Conservation (phyloP, 805 yeast species). For the Myxozyma mucilagina region DNA sequence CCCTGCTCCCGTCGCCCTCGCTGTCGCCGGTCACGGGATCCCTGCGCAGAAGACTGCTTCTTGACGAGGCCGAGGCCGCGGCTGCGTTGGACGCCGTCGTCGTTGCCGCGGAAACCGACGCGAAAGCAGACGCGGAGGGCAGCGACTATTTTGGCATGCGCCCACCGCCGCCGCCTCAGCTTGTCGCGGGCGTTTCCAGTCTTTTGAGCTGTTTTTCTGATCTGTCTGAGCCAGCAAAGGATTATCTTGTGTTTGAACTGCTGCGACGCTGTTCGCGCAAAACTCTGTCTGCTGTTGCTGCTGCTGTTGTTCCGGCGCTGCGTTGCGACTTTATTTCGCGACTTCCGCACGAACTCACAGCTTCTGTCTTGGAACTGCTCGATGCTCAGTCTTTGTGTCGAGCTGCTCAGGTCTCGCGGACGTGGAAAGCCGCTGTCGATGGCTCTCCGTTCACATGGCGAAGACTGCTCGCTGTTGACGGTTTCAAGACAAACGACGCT, state of each 20-base stretch:
- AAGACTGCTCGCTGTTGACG: slow-evolving; percentile 60
- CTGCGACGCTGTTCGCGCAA: slow-evolving; percentile 60
- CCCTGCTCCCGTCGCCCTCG: slow-evolving; percentile 36
- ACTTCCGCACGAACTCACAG: slow-evolving; percentile 74
- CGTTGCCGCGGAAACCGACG: too few relatives aligned
- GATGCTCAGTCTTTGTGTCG: slow-evolving; percentile 63
- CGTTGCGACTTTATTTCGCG: slow-evolving; percentile 69
- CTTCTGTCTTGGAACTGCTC: slow-evolving; percentile 62
- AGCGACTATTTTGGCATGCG: too few relatives aligned
- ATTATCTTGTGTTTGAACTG: slow-evolving; percentile 54
- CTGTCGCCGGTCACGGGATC: slow-evolving; percentile 34
- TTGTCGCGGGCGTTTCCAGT: too few relatives aligned
- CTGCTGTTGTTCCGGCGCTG: slow-evolving; percentile 54
- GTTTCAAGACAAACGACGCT: slow-evolving; percentile 51
- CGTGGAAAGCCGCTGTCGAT: slow-evolving; percentile 69
- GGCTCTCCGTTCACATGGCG: slow-evolving; percentile 70
- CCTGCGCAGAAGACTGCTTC: slow-evolving; percentile 20
- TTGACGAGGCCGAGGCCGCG: slow-evolving; percentile 5
- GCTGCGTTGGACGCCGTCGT: too few relatives aligned
- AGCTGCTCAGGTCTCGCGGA: slow-evolving; percentile 62
- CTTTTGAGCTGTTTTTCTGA: slow-evolving; percentile 41
- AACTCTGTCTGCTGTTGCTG: slow-evolving; percentile 60
- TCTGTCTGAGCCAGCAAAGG: slow-evolving; percentile 50
- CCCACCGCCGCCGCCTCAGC: too few relatives aligned
- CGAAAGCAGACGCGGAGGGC: too few relatives aligned